Conservation (phyloP, 208 protist species). For the Trypanosoma avium region DNA sequence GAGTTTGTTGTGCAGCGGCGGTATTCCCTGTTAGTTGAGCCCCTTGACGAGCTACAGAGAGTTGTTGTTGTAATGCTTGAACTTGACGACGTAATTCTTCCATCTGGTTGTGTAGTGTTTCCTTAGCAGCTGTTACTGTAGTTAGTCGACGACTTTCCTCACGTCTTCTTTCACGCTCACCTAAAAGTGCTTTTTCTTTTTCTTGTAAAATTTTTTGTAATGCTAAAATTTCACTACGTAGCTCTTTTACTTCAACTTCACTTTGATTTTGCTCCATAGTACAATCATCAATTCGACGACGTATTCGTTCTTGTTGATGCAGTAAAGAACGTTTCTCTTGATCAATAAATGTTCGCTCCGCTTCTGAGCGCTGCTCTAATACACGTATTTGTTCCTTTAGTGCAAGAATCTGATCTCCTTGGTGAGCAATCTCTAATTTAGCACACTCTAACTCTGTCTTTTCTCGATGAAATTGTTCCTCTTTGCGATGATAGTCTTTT, state of each 20-base stretch:
- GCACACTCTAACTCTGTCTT: slow-evolving; percentile 31
- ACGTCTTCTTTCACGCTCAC: slow-evolving; percentile 24
- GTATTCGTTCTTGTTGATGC: slow-evolving; percentile 35
- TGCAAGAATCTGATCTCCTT: slow-evolving; percentile 20
- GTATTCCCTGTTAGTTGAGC: slow-evolving; percentile 27
- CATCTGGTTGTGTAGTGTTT: slow-evolving; percentile 25
- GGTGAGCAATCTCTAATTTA: slow-evolving; percentile 24
- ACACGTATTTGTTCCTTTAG: slow-evolving; percentile 23
- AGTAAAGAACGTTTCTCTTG: slow-evolving; percentile 26
- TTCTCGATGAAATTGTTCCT: slow-evolving; percentile 28
- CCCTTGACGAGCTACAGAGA: slow-evolving; percentile 34
- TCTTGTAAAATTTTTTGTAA: slow-evolving; percentile 44
- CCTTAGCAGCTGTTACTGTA: slow-evolving; percentile 8
- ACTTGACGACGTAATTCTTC: slow-evolving; percentile 41
- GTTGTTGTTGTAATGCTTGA: slow-evolving; percentile 31
- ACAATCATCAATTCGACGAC: slow-evolving; percentile 46
- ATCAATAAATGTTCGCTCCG: slow-evolving; percentile 23
- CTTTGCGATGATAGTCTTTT: slow-evolving; percentile 19
- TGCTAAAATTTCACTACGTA: slow-evolving; percentile 50
- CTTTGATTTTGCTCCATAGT: slow-evolving; percentile 34
- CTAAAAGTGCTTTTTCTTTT: slow-evolving; percentile 30
- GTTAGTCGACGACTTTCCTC: slow-evolving; percentile 21
- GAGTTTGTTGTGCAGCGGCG: slow-evolving; percentile 31
- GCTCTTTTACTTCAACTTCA: slow-evolving; percentile 70
- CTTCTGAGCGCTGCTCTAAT: slow-evolving; percentile 21